Percentiles rank a stretch among this genome's conserved stretches.
Evolutionary conservation across 1,284 basidiomycete genomes (phyloP).

Genomic region (Apiotrichum porosum): DNA sequence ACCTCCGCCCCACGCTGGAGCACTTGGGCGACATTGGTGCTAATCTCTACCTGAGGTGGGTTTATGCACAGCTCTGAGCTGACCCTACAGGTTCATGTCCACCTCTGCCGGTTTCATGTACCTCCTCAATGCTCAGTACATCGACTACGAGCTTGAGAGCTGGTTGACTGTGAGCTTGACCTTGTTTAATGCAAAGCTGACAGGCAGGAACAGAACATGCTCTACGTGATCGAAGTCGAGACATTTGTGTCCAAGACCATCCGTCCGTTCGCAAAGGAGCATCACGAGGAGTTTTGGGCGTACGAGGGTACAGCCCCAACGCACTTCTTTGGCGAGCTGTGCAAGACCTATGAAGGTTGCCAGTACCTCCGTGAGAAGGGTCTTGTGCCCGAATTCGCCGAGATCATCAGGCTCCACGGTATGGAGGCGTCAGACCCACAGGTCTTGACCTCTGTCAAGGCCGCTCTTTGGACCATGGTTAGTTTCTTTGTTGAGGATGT

Average conservation of each 20-base stretch:
- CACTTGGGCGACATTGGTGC: constrained; percentile 91
- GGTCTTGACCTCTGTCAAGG: constrained; percentile 84
- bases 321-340: constrained; percentile 97
- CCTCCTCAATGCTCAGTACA: constrained; percentile 84
- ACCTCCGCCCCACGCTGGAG: constrained; percentile 89
- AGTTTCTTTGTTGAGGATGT: constrained; percentile 39
- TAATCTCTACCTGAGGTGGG: constrained; percentile 79
- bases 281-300: constrained; percentile 47
- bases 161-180: constrained; percentile 78
- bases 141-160: constrained; percentile 87
- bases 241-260: constrained; percentile 45
- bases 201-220: constrained; percentile 44
- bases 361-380: constrained; percentile 82
- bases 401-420: constrained; percentile 82
- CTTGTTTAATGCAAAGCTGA: neutral
- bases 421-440: constrained; percentile 76
- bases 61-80: constrained; percentile 50
- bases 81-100: constrained; percentile 94
- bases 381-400: constrained; percentile 85
- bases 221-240: constrained; percentile 48
- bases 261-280: constrained; percentile 36
- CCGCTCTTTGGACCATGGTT: constrained; percentile 93
- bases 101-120: constrained; percentile 89
- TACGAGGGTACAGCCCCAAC: constrained; percentile 85
- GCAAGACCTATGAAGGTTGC: constrained; percentile 91